Conservation (phyloP, 106 monocot species). For the Cymbidium sinense region DNA sequence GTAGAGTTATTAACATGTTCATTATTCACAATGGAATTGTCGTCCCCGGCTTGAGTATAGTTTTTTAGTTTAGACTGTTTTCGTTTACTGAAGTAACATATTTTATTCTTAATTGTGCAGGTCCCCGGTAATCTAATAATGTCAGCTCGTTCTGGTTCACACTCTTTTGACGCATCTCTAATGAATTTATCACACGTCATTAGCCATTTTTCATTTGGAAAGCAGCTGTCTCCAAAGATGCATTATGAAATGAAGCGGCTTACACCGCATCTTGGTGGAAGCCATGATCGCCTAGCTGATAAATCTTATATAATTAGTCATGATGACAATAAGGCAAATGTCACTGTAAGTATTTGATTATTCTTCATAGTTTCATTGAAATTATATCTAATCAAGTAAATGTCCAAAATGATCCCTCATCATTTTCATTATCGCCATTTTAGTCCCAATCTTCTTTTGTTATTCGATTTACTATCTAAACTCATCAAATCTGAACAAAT, state of each 20-base stretch:
- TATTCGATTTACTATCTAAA: too few species aligned
- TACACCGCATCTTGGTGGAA: conserved; percentile 59
- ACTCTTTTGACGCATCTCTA: conserved; percentile 91
- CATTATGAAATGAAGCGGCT: conserved; percentile 61
- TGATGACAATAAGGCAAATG: conserved; percentile 54
- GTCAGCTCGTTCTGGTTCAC: conserved; percentile 79
- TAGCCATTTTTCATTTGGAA: conserved; percentile 88
- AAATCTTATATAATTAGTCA: conserved; percentile 49
- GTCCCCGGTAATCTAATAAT: conserved; percentile 92
- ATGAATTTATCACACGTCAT: conserved; percentile 88
- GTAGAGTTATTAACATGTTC: too few species aligned
- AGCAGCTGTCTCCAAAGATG: conserved; percentile 45
- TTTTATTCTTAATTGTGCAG: conserved; percentile 28
- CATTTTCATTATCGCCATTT: too few species aligned
- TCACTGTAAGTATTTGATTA: conserved; percentile 57
- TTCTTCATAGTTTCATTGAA: background rate
- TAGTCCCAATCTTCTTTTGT: too few species aligned
- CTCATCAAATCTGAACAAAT: background rate
- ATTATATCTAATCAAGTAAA: background rate
- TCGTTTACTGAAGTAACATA: background rate
- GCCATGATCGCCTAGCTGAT: conserved; percentile 69
- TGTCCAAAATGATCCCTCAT: too few species aligned
- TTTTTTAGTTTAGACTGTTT: background rate
- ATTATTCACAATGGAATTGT: too few species aligned
- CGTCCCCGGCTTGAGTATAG: too few species aligned